Base-by-base conservation (phyloP, 2,329 filamentous ascomycete genomes). In the Bipolaris zeicola region DNA sequence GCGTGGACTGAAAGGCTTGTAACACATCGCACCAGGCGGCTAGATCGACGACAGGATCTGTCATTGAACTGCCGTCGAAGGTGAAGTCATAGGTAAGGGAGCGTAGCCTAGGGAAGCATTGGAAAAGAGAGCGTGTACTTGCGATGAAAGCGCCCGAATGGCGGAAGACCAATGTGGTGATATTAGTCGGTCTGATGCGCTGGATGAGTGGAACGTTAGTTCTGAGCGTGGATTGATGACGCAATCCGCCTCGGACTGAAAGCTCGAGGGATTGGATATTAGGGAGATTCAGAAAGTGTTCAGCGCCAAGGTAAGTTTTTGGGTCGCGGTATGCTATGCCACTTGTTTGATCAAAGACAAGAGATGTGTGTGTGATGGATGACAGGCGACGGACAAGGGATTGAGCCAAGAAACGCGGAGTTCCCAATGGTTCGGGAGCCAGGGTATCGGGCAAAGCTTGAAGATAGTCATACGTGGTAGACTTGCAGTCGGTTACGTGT, bases 11-110 rank as follows among this genome's bases (percentile, higher is more conserved):
- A 14, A 65, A 52, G 0, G 42, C 18, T 3, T 11, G 53, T 10
- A 72, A 50, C 14, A 54, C 33, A 5, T 61, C 55, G 18, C 31
- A 67, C 67, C 65, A 72, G 0, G 60, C 48, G 3, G 60, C 48
- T 1, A 70, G 52, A 20, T 60, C 31, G 3, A 72, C 51, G n/a
- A 41, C 50, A 13, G 44, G 39, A 14, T 5, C 10, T n/a, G 18
- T n/a, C 5, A 33, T 46, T 18, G 58, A 51, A n/a, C 57, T 51
- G 20, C 52, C 42, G 22, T 68, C 60, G 36, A 63, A 65, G n/a
- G 55, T 61, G 11, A 69, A 57, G 22, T 73, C 69, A 37, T 60
- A 71, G 3, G 65, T 67, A 3, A 73, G 57, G 5, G 64, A 66
- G 5, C 50, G 51, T 7, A 73, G 55, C 18, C 64, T 65, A 18